A percentile compares a stretch with the other conserved stretches of the same genome.
phyloP scores from a whole-genome alignment of 2,329 filamentous ascomycete genomes.

The Aspergillus niger region DNA sequence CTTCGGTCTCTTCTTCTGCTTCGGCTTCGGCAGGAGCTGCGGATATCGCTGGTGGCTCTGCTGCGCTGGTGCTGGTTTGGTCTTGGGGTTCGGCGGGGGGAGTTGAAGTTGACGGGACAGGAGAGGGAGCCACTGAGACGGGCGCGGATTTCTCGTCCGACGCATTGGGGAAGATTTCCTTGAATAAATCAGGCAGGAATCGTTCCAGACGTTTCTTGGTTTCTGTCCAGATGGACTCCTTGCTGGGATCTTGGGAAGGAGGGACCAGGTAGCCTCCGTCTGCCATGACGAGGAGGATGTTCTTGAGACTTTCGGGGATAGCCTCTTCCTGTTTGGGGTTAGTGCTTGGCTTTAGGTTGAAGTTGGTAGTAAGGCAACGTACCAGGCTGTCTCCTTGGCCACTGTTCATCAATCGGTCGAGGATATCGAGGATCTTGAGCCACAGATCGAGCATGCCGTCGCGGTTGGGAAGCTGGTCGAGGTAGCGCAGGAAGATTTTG shows the following conservation, averaged over 20 bases:
- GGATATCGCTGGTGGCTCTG: neutral
- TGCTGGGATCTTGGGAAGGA: constrained; percentile 55
- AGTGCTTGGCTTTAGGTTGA: neutral
- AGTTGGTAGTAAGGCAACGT: constrained; percentile 23
- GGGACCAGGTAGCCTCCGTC: constrained; percentile 81
- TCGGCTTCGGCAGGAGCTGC: neutral
- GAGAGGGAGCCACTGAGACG: neutral
- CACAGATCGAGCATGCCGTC: constrained; percentile 89
- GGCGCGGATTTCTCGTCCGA: constrained; percentile 1
- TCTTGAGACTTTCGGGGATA: constrained; percentile 92
- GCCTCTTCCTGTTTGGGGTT: constrained; percentile 72
- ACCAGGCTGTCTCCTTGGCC: constrained; percentile 87
- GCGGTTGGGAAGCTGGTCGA: constrained; percentile 80
- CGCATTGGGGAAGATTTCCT: constrained; percentile 56
- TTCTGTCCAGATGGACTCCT: constrained; percentile 61
- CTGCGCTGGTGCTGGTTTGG: neutral
- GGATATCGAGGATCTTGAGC: constrained; percentile 87
- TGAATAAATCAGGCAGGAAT: constrained; percentile 62
- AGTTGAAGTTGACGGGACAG: neutral
- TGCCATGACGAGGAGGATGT: constrained; percentile 92
- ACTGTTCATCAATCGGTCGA: constrained; percentile 95
- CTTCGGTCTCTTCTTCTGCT: neutral
- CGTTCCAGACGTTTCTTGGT: constrained; percentile 62
- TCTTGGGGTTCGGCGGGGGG: constrained; percentile 3
- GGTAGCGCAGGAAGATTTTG: constrained; percentile 93